Conservation (phyloP, 805 yeast genomes). For the Zygotorulaspora sp. region DNA sequence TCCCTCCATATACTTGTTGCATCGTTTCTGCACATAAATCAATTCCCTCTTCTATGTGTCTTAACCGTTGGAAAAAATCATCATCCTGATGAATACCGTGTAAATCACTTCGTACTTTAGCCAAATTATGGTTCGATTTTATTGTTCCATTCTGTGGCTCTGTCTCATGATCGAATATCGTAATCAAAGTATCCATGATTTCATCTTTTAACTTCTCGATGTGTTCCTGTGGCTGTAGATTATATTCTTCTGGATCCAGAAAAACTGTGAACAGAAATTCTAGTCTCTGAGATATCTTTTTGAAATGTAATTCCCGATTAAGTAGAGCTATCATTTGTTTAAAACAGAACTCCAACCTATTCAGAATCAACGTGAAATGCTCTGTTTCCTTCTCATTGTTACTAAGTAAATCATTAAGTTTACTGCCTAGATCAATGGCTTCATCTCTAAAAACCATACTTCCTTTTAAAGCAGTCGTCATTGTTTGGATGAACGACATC, state of each 20-base stretch:
- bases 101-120: background rate
- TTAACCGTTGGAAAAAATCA: slow-evolving; percentile 1
- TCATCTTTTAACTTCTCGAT: slow-evolving; percentile 15
- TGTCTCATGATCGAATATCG: slow-evolving; percentile 13
- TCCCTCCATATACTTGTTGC: slow-evolving; percentile 11
- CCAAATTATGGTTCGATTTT: background rate
- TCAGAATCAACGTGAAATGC: slow-evolving; percentile 17
- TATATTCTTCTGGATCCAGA: slow-evolving; percentile 20
- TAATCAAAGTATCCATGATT: slow-evolving; percentile 16
- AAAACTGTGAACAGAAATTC: slow-evolving; percentile 21
- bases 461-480: slow-evolving; percentile 18
- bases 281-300: slow-evolving; percentile 16
- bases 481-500: slow-evolving; percentile 23
- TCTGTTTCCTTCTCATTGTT: slow-evolving; percentile 10
- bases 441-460: slow-evolving; percentile 24
- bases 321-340: slow-evolving; percentile 24
- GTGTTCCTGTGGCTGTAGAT: slow-evolving; percentile 15
- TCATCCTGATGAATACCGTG: background rate
- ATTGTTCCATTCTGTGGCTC: background rate
- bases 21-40: slow-evolving; percentile 15
- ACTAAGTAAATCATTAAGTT: slow-evolving; percentile 15
- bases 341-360: slow-evolving; percentile 18
- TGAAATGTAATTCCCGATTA: slow-evolving; percentile 25
- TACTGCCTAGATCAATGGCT: slow-evolving; percentile 11
- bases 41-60: slow-evolving; percentile 13